Evolutionary conservation across 2,329 filamentous ascomycete genomes (phyloP).

Genomic region (Escovopsis weberi): DNA sequence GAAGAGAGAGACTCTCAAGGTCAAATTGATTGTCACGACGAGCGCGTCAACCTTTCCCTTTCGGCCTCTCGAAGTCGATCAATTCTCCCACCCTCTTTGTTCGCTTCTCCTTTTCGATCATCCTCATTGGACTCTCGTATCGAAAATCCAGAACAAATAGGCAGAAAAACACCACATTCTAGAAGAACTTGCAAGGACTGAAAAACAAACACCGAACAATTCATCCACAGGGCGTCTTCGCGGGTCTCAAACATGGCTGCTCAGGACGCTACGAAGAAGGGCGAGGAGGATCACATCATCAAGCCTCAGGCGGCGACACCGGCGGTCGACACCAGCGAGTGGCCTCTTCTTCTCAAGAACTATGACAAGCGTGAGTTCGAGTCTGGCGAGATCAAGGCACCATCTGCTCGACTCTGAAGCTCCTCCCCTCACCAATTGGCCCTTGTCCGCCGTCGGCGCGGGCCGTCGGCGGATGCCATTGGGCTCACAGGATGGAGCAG

Average conservation of each 20-base stretch:
- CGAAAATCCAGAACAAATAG: too few species aligned
- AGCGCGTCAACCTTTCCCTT: neutral
- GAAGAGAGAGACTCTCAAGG: conserved; percentile 5
- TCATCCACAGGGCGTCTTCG: too few species aligned
- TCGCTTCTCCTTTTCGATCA: too few species aligned
- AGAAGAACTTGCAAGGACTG: too few species aligned
- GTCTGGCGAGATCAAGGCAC: too few species aligned
- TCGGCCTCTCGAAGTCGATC: neutral
- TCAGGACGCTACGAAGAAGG: conserved; percentile 26
- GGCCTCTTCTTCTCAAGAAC: conserved; percentile 91
- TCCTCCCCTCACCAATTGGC: too few species aligned
- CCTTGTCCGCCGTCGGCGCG: neutral
- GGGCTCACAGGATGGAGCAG: too few species aligned
- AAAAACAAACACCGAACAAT: too few species aligned
- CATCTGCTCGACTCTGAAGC: too few species aligned
- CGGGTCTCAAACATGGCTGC: conserved; percentile 24
- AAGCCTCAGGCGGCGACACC: conserved; percentile 78
- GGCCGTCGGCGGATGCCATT: neutral
- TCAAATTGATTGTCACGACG: neutral
- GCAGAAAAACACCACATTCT: too few species aligned
- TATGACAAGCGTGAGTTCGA: conserved; percentile 67
- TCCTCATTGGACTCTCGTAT: too few species aligned
- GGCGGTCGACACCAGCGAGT: conserved; percentile 70
- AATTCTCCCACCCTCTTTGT: too few species aligned
- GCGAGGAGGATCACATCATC: conserved; percentile 63